Base-by-base conservation (phyloP, 1,284 basidiomycete species). In the Caloboletus inedulis region DNA sequence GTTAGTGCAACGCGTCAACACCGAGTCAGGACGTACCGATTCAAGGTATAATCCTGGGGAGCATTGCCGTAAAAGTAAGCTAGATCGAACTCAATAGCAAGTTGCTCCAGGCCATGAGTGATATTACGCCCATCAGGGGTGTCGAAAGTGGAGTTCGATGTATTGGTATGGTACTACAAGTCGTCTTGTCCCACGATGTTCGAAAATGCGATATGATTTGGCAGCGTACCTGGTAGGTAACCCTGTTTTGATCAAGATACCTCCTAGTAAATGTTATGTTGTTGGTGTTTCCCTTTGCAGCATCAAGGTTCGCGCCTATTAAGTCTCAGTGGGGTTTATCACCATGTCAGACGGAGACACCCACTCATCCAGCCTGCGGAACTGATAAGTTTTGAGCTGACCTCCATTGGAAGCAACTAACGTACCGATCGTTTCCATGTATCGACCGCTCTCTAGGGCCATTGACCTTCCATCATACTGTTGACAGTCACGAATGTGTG, bases 341-440 rank as follows among this genome's bases (percentile, higher is more conserved):
- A 36, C 3, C 19, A 14, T 34, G 31, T 47, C 34, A 36, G 3
- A 36, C 45, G 14, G 14, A 37, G 16, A 4, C 2, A 55, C 51
- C 8, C 36, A 70, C 69, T 70, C 65, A 70, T 69, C 65, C 69
- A 70, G 19, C 65, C 69, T 67, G 33, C 37, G 21, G 19, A 36
- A 39, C 25, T 7, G 2, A 30, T 34, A 2, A 40, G n/a, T n/a
- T 19, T 23, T 5, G 23, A 35, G 10, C 2, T 16, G n/a, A 9
- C n/a, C 13, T 16, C 23, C 7, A 45, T 13, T 18, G 7, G 3
- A 43, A 21, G 9, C 3, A 25, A 33, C 3, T 7, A 13, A 61
- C 74, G 60, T 66, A 75, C 89, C 89, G 51, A 93, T 76, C 7
- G 91, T 93, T 71, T 94, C 91, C 84, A 94, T 87, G 68, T 92